Base-by-base conservation (phyloP, 2,329 filamentous ascomycete genomes). In the Colletotrichum nymphaeae region DNA sequence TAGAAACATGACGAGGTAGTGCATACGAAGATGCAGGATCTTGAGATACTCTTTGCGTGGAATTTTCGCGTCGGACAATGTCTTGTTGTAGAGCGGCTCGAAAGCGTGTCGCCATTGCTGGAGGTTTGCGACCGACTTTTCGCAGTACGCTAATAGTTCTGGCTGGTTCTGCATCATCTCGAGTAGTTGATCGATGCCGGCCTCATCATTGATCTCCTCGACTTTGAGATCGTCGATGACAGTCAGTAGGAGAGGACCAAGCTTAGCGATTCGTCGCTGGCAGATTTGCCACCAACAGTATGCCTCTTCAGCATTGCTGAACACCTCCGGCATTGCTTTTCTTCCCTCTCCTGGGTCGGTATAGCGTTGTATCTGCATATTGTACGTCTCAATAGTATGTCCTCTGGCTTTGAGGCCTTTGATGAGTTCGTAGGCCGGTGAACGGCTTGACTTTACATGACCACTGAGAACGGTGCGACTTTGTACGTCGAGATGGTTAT, bases 1-100 rank as follows among this genome's bases (percentile, higher is more conserved):
- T 22, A 86, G 77, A 74, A 81, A 81, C 4, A 84, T 78, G 19
- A 86, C 77, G n/a, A 86, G 77, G 72, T 84, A 87, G 53, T 75
- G 84, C 59, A 86, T 79, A 4, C 84, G 82, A 8, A 87, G 67
- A 81, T 85, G 69, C 82, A 80, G 28, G 80, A 83, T 24, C 79
- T 78, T 6, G 24, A 75, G 73, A 5, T 73, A 67, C 37, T 81
- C 70, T 2, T 74, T 69, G 3, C 77, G 64, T 63, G 80, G 79
- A 28, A 75, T 73, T 1, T 74, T 65, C 4, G 75, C 55, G 70
- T 81, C 81, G n/a, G 76, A 75, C 16, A 79, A 72, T 0, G 78
- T 76, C 16, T 67, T 66, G 35, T 81, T 78, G 63, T 83, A 83
- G 1, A 86, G 75, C 4, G 84, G 83, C 35, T 81, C 78, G 73